A percentile compares a stretch with the other conserved stretches of the same genome.
These are phyloP conservation scores for Coemansia sp. DNA, from an alignment of 192 early-diverging fungal genomes.

Conservation along the genomic window DNA sequence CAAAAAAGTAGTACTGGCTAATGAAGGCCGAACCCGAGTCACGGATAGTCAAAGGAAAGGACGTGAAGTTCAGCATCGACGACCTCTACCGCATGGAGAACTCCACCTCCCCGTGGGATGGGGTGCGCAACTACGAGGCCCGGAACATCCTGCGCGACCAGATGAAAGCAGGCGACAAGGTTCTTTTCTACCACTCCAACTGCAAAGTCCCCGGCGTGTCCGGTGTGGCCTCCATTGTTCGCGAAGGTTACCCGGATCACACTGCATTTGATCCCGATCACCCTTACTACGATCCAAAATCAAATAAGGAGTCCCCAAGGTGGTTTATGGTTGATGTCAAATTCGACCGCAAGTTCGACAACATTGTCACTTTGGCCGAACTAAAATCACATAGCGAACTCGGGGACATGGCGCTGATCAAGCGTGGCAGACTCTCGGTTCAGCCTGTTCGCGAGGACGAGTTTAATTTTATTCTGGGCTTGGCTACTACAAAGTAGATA, in stretches of 20 bases:
- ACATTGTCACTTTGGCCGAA: slow-evolving; percentile 66
- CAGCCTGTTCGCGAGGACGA: slow-evolving; percentile 67
- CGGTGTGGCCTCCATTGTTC: slow-evolving; percentile 62
- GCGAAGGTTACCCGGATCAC: slow-evolving; percentile 72
- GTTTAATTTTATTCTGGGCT: slow-evolving; percentile 65
- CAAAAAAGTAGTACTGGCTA: slow-evolving; percentile 61
- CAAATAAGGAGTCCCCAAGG: slow-evolving; percentile 62
- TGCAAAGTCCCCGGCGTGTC: slow-evolving; percentile 83
- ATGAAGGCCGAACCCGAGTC: slow-evolving; percentile 84
- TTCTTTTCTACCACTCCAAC: slow-evolving; percentile 87
- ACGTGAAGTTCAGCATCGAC: slow-evolving; percentile 74
- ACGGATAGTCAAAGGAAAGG: slow-evolving; percentile 62
- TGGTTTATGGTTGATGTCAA: slow-evolving; percentile 90
- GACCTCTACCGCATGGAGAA: slow-evolving; percentile 57
- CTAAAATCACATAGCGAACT: slow-evolving; percentile 62
- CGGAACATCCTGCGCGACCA: slow-evolving; percentile 75
- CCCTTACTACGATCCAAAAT: slow-evolving; percentile 81
- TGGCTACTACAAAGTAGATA: slow-evolving; percentile 10
- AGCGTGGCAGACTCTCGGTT: slow-evolving; percentile 72
- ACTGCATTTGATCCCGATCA: slow-evolving; percentile 73
- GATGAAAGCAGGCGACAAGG: slow-evolving; percentile 72
- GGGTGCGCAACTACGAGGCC: slow-evolving; percentile 81
- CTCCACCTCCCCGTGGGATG: slow-evolving; percentile 71
- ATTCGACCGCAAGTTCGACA: slow-evolving; percentile 64
- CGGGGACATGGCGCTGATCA: slow-evolving; percentile 67